phyloP scores from a whole-genome alignment of 139 green algal genomes.

The Spirogloea muscicola region DNA sequence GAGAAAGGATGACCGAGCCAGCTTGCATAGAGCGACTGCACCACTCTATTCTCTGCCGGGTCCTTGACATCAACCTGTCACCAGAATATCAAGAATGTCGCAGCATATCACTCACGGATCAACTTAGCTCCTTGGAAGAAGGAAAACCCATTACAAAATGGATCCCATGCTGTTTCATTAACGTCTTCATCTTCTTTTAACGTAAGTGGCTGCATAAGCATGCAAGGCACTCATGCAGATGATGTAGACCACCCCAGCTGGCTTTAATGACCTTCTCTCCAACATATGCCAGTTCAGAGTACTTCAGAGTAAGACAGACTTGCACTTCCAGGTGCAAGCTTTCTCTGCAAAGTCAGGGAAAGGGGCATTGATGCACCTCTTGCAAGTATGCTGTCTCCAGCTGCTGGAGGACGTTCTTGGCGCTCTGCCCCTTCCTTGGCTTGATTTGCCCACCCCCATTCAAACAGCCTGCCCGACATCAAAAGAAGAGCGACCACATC shows the following conservation, averaged over 20 bases:
- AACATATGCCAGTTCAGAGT: too few relatives aligned
- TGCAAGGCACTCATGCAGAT: too few relatives aligned
- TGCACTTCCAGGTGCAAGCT: too few relatives aligned
- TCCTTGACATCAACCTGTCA: constrained; percentile 20
- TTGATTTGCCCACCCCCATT: constrained; percentile 91
- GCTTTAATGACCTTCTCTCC: too few relatives aligned
- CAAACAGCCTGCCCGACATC: constrained; percentile 66
- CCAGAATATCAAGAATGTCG: background rate
- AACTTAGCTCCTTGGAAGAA: background rate
- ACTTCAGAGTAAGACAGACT: too few relatives aligned
- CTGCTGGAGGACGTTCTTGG: constrained; percentile 57
- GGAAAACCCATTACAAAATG: too few relatives aligned
- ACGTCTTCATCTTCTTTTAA: too few relatives aligned
- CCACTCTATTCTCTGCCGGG: constrained; percentile 44
- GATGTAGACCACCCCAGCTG: too few relatives aligned
- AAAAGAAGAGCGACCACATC: background rate
- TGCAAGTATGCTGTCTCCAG: constrained; percentile 63
- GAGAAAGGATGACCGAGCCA: constrained; percentile 42
- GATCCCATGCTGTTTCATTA: too few relatives aligned
- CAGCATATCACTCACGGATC: background rate
- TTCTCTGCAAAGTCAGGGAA: too few relatives aligned
- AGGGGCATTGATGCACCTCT: constrained; percentile 9
- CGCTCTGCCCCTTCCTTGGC: constrained; percentile 36
- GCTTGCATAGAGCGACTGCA: constrained; percentile 57
- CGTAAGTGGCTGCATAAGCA: too few relatives aligned